These are phyloP conservation scores for Neovahlkampfia damariscottae DNA, from an alignment of 78 protist species.

Conservation along the genomic window DNA sequence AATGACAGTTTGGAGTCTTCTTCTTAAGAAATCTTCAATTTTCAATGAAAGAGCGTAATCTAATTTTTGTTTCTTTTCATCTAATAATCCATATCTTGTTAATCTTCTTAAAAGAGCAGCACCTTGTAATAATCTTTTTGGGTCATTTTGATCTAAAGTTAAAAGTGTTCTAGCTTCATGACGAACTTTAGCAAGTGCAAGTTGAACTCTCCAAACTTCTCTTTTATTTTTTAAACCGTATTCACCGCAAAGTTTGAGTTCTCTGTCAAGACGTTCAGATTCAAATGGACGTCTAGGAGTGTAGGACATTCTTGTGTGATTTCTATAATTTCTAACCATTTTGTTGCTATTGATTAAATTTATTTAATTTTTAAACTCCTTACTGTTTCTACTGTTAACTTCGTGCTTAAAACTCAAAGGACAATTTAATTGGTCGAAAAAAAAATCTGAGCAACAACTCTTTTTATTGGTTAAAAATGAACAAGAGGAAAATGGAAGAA, in stretches of 20 bases:
- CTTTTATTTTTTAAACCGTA: slow-evolving; percentile 97
- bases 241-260: slow-evolving; percentile 91
- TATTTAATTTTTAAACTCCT: too few relatives aligned
- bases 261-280: slow-evolving; percentile 97
- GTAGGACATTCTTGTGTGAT: slow-evolving; percentile 53
- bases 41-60: slow-evolving; percentile 96
- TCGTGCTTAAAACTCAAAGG: too few relatives aligned
- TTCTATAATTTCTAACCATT: slow-evolving; percentile 25
- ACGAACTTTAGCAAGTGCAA: slow-evolving; percentile 93
- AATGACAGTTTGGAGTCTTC: slow-evolving; percentile 98
- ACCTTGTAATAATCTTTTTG: slow-evolving; percentile 86
- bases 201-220: slow-evolving; percentile 95
- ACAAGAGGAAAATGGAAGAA: too few relatives aligned
- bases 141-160: slow-evolving; percentile 85
- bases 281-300: slow-evolving; percentile 99
- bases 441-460: too few relatives aligned
- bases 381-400: too few relatives aligned
- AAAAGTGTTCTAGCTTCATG: slow-evolving; percentile 91
- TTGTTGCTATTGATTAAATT: too few relatives aligned
- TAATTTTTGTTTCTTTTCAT: slow-evolving; percentile 77
- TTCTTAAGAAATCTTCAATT: slow-evolving; percentile 88
- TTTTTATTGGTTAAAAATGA: too few relatives aligned
- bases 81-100: slow-evolving; percentile 85
- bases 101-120: slow-evolving; percentile 92
- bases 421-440: too few relatives aligned